A percentile compares a stretch with the other conserved stretches of the same genome.
Evolutionary conservation across 2,329 filamentous ascomycete species (phyloP).

Genomic region (Colletotrichum abscissum): DNA sequence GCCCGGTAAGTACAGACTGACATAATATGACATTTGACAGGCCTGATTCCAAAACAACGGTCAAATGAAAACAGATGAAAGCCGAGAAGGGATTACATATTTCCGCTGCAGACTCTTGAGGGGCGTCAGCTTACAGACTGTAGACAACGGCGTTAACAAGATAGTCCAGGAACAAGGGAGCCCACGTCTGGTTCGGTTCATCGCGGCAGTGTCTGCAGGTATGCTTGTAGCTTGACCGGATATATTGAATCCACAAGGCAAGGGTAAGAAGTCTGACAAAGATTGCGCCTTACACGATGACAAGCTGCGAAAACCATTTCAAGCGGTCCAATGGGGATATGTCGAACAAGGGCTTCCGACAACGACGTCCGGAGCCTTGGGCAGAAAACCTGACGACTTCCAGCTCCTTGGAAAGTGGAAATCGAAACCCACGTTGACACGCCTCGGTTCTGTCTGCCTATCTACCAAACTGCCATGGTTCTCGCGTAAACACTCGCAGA

Average conservation of each 20-base stretch:
- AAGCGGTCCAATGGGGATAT: not conserved
- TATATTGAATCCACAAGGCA: not conserved
- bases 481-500: not conserved
- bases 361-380: not conserved
- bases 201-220: not conserved
- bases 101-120: not conserved
- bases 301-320: not conserved
- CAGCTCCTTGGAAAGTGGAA: not conserved
- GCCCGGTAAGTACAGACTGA: not conserved
- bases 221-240: not conserved
- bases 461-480: not conserved
- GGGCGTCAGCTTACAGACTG: not conserved
- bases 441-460: not conserved
- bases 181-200: not conserved
- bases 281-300: not conserved
- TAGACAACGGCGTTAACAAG: not conserved
- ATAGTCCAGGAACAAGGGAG: not conserved
- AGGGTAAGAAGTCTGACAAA: not conserved
- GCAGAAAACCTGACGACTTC: not conserved
- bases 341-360: not conserved
- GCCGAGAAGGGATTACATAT: not conserved
- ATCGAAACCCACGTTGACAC: not conserved
- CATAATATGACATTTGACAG: not conserved
- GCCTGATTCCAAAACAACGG: not conserved
- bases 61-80: not conserved